A percentile compares a stretch with the other conserved stretches of the same genome.
Conservation (phyloP, 1,139 yeast genomes). For the Candida dubliniensis region DNA sequence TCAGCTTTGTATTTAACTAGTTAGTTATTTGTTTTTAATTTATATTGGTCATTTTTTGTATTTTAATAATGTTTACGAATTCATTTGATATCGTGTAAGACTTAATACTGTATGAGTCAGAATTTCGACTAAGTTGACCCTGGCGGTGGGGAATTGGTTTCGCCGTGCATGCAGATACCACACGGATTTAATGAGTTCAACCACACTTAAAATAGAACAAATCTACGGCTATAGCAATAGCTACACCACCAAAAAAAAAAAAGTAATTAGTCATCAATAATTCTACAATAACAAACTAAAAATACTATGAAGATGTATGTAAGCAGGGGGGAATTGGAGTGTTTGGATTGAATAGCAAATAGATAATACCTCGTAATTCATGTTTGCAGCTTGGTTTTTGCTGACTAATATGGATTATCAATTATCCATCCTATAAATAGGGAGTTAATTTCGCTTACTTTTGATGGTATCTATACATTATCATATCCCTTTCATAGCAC, state of each 20-base stretch:
- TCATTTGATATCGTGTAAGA: background rate
- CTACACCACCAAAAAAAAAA: background rate
- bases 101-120: background rate
- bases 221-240: background rate
- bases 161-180: too few species aligned
- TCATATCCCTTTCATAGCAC: too few species aligned
- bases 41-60: too few species aligned
- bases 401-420: background rate
- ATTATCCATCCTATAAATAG: background rate
- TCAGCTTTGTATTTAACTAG: background rate
- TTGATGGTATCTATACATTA: background rate
- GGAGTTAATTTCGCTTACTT: background rate
- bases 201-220: too few species aligned
- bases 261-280: constrained; percentile 1
- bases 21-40: too few species aligned
- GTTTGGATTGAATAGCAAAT: background rate
- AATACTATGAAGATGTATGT: background rate
- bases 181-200: background rate
- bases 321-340: background rate
- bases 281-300: background rate
- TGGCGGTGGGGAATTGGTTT: too few species aligned
- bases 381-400: background rate
- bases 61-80: background rate
- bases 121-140: too few species aligned
- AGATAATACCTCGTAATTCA: too few species aligned